Evolutionary conservation across 352 stramenopile genomes (phyloP), one percentile per base, ranked within the genome.

Genomic region (Globisporangium polare): DNA sequence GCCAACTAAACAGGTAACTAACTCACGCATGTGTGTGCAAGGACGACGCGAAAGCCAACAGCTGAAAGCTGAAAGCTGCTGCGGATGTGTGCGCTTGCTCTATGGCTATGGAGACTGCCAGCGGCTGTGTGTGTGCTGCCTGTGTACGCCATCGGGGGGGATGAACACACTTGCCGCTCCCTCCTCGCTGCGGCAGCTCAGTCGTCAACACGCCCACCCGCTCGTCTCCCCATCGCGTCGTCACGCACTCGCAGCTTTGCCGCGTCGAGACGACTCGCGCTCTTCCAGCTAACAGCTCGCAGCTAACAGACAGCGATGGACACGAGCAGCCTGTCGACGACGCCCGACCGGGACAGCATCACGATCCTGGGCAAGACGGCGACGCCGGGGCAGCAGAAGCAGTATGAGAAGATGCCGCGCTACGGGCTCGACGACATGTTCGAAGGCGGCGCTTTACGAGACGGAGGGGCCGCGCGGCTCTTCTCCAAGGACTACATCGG

Each of bases 391-490:
- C n/a, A 45, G 27, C n/a, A 45, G 15, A 67, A 67, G 31, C 17
- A 22, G n/a, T 54, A 53, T 33, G 53, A 46, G 13, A 63, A 67
- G 55, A 62, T 63, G 54, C 31, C 15, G 17, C 50, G 27, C 12
- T 53, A 45, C 27, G 61, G 27, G 13, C 26, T 58, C 20, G 46
- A 63, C 26, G 70, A 80, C 26, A 22, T 53, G 7, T 53, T 69
- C 22, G 73, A 78, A 15, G 72, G 73, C 20, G 67, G 67, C 2
- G 63, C 67, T 0, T 17, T 73, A 18, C 63, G 66, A 15, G 42
- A 52, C 12, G 66, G 66, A 13, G 66, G 56, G n/a, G 58, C 58
- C 15, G 27, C 58, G 13, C 24, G 17, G 5, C 54, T 72, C 47
- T 66, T 58, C 29, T 54, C 41, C 42, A 63, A 10, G 15, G 60